Base-by-base conservation (phyloP, 108 stramenopile species). In the Nitzschia sp. region DNA sequence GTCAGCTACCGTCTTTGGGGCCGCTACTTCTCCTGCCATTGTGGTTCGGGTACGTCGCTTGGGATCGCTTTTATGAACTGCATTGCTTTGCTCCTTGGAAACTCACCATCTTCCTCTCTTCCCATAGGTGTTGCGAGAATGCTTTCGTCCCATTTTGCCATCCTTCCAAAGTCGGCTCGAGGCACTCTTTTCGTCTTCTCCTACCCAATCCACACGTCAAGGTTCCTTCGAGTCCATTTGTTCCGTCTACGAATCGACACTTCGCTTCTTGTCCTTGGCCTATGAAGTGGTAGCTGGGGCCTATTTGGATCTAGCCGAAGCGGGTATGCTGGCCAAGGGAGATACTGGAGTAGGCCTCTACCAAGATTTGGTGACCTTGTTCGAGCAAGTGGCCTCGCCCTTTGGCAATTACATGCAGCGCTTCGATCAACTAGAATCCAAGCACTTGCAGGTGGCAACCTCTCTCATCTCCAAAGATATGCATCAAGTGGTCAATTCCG, bases 211-310 rank as follows among this genome's bases (percentile, higher is more conserved):
- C 41, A 46, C 59, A n/a, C 46, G 61, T 0, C 40, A 22, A 17
- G 88, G 85, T 19, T 79, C 79, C 10, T 78, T 88, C 63, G 83
- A 90, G 41, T 72, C 81, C 0, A 84, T 93, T 64, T 87, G 87
- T 59, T 63, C 73, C 5, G 74, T 83, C 0, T 93, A 88, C 64
- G 86, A 90, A 72, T 84, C 87, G 0, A 89, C 92, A 0, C 63
- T 93, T 7, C 89, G 84, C 48, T 93, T 93, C 56, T 77, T 93
- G 11, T 86, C 89, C 10, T 60, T 93, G 61, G 84, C 84, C 10
- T 90, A 93, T 64, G 92, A 93, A 70, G 71, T 77, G 42, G 77
- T 93, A 24, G 86, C 86, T 12, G 80, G 77, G 34, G 65, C 65
- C 71, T 88, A 80, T 78, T 67, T 78, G 63, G 77, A 84, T 75